Evolutionary conservation across 176 grass and related monocot genomes (phyloP), one percentile per base, ranked within the genome.

Genomic region (Ampelocalamus luodianensis): DNA sequence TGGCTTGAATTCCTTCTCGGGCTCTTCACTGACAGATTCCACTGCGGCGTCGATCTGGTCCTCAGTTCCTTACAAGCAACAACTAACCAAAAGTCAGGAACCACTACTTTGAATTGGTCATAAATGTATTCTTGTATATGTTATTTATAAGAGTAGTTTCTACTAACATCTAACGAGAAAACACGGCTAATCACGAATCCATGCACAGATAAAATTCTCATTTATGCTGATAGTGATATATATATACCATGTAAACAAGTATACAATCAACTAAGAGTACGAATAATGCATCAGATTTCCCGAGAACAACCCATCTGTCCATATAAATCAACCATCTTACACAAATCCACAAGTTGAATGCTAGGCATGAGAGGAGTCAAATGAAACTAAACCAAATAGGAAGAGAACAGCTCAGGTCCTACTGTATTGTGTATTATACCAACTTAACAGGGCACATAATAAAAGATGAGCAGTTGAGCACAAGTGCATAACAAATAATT

Each of bases 1-100:
- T 72, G 71, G 56, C 76, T 86, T 77, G 72, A 91, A 87, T 53
- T 94, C 79, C 54, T 90, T 83, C 70, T 84, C 82, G 3, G 88
- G 71, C 14, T 83, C 64, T 58, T 90, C 56, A 77, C 92, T 92
- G 64, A 88, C 71, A 83, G 90, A 85, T 59, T 94, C 87, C 49
- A 90, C 77, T 3, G 83, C 43, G 0, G 85, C 64, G 17, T 92
- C 87, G 0, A 92, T 84, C 78, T 86, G 51, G 2, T 46, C 34
- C 0, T 58, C 3, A 42, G 23, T 83, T 83, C 76, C 84, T 87
- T 75, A 5, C 32, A 83, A 87, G 50, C 24, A 87, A 90, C 61
- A 79, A 10, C 49, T 72, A 87, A 53, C 46, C 9, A 10, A 45
- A 39, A 48, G 8, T 64, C 32, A 79, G 0, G 27, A 46, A 5